Base-by-base conservation (phyloP, 1,284 basidiomycete species). In the Agaricales sp. region DNA sequence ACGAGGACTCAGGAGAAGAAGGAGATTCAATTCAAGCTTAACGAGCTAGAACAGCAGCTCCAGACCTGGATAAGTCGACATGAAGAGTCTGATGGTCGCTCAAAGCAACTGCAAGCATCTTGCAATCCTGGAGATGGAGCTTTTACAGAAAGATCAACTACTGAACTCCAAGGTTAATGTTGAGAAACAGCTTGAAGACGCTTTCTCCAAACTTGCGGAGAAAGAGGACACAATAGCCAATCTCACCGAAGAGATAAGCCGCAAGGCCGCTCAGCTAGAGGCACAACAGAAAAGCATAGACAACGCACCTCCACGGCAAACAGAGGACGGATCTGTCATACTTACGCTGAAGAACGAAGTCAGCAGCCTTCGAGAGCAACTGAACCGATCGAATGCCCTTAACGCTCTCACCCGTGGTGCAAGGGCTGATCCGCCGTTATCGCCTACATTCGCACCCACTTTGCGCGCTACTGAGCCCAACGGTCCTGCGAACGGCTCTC, bases 1-100 rank as follows among this genome's bases (percentile, higher is more conserved):
- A 87, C 80, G 62, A 83, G 95, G 38, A 94, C 86, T 6, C 80
- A 81, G 54, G 95, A 99, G 70, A 95, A 92, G 73, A 95, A 92
- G 67, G 84, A 84, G 53, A 71, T 99, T 37, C 82, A 87, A 55
- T 68, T 67, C 23, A 82, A 84, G 59, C 73, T 99, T 37, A 66
- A 71, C 18, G 80, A 87, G 45, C 74, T 98, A 39, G 92, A 98
- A 67, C 78, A 82, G 53, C 90, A 95, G 63, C 70, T 99, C 43
- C 78, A 82, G 53, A 78, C 81, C 49, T 96, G 92, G 87, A 79
- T 86, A 55, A 75, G 77, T 53, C 87, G 88, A 55, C 86, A 96
- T 64, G 93, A 95, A 55, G 95, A 99, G 57, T 75, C 82, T n/a
- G 90, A 96, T 57, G 54, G 74, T 13, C 80, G 80, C 44, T 78